Evolutionary conservation across 768 basidiomycete genomes (phyloP).

Genomic region (Mycena venus): DNA sequence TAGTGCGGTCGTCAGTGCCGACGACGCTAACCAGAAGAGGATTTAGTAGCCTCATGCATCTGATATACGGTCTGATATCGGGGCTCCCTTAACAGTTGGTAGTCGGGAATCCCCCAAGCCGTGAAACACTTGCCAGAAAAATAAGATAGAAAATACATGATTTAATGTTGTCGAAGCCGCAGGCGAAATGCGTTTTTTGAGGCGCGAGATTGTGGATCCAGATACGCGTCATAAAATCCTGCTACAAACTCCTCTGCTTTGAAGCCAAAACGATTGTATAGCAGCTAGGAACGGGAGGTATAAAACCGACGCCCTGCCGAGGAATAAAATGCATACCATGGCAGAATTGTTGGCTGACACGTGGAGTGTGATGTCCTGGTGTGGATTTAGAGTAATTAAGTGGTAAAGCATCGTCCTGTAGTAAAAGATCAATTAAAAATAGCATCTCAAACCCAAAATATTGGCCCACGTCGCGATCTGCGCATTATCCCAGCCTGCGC

Average conservation of each 20-base stretch:
- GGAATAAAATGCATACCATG: conserved; percentile 62
- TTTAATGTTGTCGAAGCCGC: conserved; percentile 69
- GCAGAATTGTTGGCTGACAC: conserved; percentile 87
- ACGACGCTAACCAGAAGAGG: conserved; percentile 28
- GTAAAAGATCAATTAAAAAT: conserved; percentile 2
- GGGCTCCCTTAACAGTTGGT: not conserved
- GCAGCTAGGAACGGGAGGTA: conserved; percentile 56
- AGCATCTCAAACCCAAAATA: not conserved
- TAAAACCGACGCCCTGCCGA: not conserved
- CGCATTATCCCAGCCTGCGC: conserved; percentile 84
- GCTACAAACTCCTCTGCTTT: conserved; percentile 88
- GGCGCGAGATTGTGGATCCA: conserved; percentile 75
- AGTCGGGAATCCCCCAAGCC: not conserved
- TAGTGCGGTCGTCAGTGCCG: not conserved
- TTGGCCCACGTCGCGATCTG: conserved; percentile 79
- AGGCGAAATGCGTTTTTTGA: conserved; percentile 88
- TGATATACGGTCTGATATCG: conserved; percentile 6
- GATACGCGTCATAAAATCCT: conserved; percentile 85
- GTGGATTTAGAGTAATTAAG: conserved; percentile 77
- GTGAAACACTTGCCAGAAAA: not conserved
- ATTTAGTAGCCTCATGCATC: not conserved
- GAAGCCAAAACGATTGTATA: conserved; percentile 91
- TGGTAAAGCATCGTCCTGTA: conserved; percentile 83
- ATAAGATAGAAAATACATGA: not conserved
- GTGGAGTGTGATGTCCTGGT: conserved; percentile 85